phyloP scores from a whole-genome alignment of 208 protist genomes.

The Acanthamoeba sp. region DNA sequence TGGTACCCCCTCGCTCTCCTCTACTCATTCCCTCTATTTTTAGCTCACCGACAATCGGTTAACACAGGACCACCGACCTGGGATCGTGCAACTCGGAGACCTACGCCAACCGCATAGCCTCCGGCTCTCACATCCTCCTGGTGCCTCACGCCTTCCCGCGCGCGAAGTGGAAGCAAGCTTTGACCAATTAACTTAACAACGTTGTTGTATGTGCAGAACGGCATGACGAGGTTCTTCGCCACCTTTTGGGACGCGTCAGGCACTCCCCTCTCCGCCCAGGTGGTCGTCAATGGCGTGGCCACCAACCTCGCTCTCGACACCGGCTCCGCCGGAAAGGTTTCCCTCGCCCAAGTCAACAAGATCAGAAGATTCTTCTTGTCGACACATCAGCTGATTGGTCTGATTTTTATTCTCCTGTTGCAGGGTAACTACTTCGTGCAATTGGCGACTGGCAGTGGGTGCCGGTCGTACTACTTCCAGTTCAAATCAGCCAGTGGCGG shows the following conservation, averaged over 20 bases:
- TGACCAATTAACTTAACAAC: too few relatives aligned
- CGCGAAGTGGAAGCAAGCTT: too few relatives aligned
- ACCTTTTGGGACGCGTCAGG: not conserved
- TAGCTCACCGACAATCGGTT: not conserved
- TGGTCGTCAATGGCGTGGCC: not conserved
- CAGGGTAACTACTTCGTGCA: slow-evolving; percentile 8
- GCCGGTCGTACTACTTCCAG: slow-evolving; percentile 32
- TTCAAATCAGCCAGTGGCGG: not conserved
- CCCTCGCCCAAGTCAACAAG: not conserved
- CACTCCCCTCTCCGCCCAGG: not conserved
- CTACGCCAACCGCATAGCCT: not conserved
- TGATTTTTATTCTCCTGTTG: not conserved
- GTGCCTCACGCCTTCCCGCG: not conserved
- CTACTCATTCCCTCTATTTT: not conserved
- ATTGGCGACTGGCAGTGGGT: not conserved
- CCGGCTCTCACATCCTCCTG: not conserved
- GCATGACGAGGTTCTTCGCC: not conserved
- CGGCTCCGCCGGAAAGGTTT: not conserved
- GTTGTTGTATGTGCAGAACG: not conserved
- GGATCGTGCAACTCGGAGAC: slow-evolving; percentile 18
- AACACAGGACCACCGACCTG: not conserved
- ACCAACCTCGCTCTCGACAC: slow-evolving; percentile 1
- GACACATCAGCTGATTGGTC: not conserved
- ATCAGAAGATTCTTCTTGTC: not conserved
- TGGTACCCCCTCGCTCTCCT: not conserved